Conservation (phyloP, 1,139 yeast genomes). For the Geotrichum restrictum region DNA sequence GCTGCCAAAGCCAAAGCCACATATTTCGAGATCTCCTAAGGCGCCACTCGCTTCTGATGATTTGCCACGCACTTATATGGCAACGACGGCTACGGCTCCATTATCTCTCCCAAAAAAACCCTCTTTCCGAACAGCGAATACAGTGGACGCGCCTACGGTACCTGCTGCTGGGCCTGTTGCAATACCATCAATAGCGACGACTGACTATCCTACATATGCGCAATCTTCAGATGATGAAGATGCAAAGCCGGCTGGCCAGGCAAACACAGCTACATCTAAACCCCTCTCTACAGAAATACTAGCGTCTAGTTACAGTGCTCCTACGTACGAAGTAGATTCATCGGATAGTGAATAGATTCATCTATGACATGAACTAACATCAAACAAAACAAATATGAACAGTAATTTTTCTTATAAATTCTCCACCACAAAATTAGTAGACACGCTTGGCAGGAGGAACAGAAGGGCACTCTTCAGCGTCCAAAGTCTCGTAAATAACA, state of each 20-base stretch:
- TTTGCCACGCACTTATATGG: too few relatives aligned
- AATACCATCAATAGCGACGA: background rate
- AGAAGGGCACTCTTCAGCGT: conserved; percentile 86
- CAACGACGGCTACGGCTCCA: background rate
- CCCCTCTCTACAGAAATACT: background rate
- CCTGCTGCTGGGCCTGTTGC: background rate
- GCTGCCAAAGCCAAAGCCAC: background rate
- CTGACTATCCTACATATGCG: background rate
- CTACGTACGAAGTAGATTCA: background rate
- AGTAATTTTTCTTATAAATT: conserved; percentile 2
- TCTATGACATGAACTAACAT: conserved; percentile 1
- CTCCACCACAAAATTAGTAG: conserved; percentile 45
- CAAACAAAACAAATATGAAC: conserved; percentile 6
- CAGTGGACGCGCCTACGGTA: background rate
- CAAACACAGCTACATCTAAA: background rate
- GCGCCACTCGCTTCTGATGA: too few relatives aligned
- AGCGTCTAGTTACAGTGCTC: background rate
- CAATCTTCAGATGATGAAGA: conserved; percentile 5
- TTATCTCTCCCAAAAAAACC: conserved; percentile 1
- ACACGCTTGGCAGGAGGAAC: conserved; percentile 98
- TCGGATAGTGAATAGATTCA: conserved; percentile 9
- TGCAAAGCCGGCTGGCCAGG: background rate
- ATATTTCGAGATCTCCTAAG: too few relatives aligned
- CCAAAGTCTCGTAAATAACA: conserved; percentile 79
- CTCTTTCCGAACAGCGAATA: background rate